Conservation (phyloP, 1,139 yeast species). For the Entelexis sorbosivorans region DNA sequence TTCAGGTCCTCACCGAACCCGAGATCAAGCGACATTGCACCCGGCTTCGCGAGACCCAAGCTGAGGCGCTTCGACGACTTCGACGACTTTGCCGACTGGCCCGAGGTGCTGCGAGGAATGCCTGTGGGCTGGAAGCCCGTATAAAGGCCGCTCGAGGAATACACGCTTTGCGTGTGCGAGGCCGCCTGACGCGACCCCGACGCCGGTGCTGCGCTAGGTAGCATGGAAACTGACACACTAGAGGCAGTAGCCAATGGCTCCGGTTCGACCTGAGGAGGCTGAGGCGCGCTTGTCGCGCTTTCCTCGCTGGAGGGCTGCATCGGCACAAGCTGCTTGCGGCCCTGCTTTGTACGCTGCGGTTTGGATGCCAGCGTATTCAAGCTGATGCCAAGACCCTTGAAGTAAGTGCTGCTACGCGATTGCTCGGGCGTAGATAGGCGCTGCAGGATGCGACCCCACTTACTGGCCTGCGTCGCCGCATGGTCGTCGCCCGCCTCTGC, state of each 20-base stretch:
- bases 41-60: conserved; percentile 16
- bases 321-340: conserved; percentile 4
- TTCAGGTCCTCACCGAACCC: conserved; percentile 23
- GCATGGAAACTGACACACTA: neutral
- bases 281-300: neutral
- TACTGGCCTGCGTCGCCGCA: conserved; percentile 8
- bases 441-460: conserved; percentile 18
- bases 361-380: neutral
- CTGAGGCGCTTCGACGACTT: conserved; percentile 20
- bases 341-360: neutral
- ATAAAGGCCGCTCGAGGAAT: neutral
- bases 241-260: neutral
- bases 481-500: conserved; percentile 7
- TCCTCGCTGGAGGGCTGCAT: neutral
- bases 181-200: neutral
- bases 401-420: neutral
- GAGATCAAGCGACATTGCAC: neutral
- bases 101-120: neutral
- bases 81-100: neutral
- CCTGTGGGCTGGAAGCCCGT: neutral
- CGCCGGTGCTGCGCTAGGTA: neutral
- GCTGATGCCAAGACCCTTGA: conserved; percentile 21
- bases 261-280: neutral
- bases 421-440: conserved; percentile 10
- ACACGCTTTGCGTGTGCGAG: neutral